These are phyloP conservation scores for Fusarium illudens DNA, from an alignment of 2,329 filamentous ascomycete genomes.

Conservation along the genomic window DNA sequence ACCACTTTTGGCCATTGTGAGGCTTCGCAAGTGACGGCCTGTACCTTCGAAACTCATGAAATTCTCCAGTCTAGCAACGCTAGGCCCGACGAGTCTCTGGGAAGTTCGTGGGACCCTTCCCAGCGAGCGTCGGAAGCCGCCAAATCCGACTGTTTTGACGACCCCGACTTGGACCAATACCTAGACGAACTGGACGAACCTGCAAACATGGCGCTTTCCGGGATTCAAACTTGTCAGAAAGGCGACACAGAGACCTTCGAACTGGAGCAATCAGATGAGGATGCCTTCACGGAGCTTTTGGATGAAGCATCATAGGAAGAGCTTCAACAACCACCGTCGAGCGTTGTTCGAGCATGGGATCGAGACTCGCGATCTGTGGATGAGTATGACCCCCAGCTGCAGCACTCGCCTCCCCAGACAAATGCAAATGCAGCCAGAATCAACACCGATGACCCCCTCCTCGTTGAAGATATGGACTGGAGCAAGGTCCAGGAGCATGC, in stretches of 20 bases:
- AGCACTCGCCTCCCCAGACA: conserved; percentile 45
- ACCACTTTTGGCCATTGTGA: background rate
- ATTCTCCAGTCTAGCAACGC: conserved; percentile 14
- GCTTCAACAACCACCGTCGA: conserved; percentile 41
- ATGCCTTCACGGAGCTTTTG: conserved; percentile 26
- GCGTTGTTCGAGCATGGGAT: conserved; percentile 46
- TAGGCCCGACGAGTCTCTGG: conserved; percentile 1
- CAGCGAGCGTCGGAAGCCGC: background rate
- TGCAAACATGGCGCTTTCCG: background rate
- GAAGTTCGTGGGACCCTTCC: conserved; percentile 3
- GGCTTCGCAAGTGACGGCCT: conserved; percentile 10
- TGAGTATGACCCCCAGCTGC: conserved; percentile 49
- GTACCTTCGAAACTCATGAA: conserved; percentile 7
- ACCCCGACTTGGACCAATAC: conserved; percentile 27
- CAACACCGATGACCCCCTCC: conserved; percentile 10
- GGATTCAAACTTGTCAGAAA: background rate
- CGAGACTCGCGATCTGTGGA: conserved; percentile 46
- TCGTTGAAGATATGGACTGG: conserved; percentile 55
- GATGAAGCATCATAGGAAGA: conserved; percentile 7
- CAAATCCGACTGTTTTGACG: conserved; percentile 24
- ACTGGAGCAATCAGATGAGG: conserved; percentile 23
- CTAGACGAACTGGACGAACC: conserved; percentile 11
- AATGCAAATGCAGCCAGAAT: background rate
- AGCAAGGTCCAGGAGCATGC: conserved; percentile 39
- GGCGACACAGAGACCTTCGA: background rate